Conservation (phyloP, 768 basidiomycete genomes). For the Russula dissimulans region DNA sequence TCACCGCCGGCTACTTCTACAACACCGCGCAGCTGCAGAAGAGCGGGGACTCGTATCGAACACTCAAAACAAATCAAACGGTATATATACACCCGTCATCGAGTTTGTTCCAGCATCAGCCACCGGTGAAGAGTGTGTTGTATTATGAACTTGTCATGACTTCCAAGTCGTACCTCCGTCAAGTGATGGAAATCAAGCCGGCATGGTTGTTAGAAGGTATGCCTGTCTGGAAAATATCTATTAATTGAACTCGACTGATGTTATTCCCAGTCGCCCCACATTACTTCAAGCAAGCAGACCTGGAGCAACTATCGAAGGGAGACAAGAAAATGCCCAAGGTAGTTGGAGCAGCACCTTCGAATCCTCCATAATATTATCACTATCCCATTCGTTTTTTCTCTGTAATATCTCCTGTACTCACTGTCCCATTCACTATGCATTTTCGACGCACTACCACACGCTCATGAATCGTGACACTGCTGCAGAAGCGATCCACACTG, state of each 20-base stretch:
- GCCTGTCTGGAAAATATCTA: constrained; percentile 21
- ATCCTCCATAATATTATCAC: constrained; percentile 6
- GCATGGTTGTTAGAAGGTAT: constrained; percentile 84
- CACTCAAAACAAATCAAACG: constrained; percentile 91
- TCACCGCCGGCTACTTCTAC: constrained; percentile 94
- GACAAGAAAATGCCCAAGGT: constrained; percentile 95
- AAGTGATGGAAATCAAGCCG: constrained; percentile 98
- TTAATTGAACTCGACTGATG: constrained; percentile 7
- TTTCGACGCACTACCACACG: not conserved
- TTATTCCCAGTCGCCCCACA: constrained; percentile 74
- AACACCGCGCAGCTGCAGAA: constrained; percentile 91
- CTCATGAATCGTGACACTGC: not conserved
- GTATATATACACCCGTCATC: constrained; percentile 97
- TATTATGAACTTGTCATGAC: constrained; percentile 99
- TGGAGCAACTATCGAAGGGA: constrained; percentile 69
- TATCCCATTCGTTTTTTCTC: not conserved
- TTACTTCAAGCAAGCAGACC: constrained; percentile 82
- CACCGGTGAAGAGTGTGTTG: constrained; percentile 79
- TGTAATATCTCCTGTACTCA: constrained; percentile 4
- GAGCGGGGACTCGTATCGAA: constrained; percentile 94
- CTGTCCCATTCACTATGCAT: not conserved
- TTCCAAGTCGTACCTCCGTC: constrained; percentile 94
- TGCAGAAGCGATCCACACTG: not conserved
- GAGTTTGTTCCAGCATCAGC: constrained; percentile 89
- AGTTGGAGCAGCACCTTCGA: constrained; percentile 28